These are phyloP conservation scores for Wickerhamiella siamensis DNA, from an alignment of 805 yeast species.

Conservation along the genomic window DNA sequence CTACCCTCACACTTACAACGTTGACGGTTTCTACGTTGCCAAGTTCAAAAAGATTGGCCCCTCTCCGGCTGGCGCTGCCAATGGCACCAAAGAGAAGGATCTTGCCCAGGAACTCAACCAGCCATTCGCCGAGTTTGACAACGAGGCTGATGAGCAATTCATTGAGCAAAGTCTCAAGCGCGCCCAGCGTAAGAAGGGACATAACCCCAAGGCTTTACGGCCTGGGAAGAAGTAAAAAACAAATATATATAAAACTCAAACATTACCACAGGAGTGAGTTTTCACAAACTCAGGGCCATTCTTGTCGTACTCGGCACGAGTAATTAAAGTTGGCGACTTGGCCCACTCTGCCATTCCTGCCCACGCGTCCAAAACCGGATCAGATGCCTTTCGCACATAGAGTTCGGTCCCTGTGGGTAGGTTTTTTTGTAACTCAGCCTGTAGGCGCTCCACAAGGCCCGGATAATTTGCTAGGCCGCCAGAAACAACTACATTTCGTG, in stretches of 20 bases:
- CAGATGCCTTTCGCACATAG: conserved; percentile 44
- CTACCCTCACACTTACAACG: conserved; percentile 96
- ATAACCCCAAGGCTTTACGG: conserved; percentile 18
- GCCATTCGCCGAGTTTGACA: conserved; percentile 75
- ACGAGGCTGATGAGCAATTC: conserved; percentile 57
- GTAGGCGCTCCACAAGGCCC: conserved; percentile 54
- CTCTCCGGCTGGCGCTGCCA: conserved; percentile 71
- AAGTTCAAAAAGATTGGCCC: conserved; percentile 85
- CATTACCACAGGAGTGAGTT: conserved; percentile 70
- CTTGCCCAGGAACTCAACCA: conserved; percentile 63
- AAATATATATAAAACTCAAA: conserved; percentile 7
- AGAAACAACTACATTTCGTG: conserved; percentile 57
- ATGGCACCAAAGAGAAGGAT: conserved; percentile 82
- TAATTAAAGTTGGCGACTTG: conserved; percentile 33
- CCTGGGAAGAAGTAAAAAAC: conserved; percentile 10
- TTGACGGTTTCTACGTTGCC: conserved; percentile 96
- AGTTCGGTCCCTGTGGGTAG: conserved; percentile 57
- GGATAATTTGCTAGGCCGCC: conserved; percentile 69
- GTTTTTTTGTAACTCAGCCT: conserved; percentile 49
- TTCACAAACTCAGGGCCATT: conserved; percentile 79
- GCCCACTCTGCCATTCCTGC: conserved; percentile 84
- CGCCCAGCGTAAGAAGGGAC: conserved; percentile 23
- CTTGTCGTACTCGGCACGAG: conserved; percentile 69
- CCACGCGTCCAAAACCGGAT: conserved; percentile 80
- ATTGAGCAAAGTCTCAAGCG: conserved; percentile 41